phyloP scores from a whole-genome alignment of 2,329 filamentous ascomycete genomes.

The Aspergillus phoenicis region DNA sequence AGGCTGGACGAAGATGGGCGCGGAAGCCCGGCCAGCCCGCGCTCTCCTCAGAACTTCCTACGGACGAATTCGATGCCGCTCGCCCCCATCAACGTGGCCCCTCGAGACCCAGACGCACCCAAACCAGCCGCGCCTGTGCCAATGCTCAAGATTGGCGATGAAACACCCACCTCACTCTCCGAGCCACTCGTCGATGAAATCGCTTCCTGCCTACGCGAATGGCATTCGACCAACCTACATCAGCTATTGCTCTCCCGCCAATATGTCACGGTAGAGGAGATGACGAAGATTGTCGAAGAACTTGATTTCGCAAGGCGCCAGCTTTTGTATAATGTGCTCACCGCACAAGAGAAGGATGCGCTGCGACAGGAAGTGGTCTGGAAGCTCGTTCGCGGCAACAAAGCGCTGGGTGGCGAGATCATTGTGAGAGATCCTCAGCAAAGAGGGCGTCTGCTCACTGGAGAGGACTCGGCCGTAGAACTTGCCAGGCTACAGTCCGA shows the following conservation, averaged over 20 bases:
- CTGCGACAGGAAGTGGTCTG: slow-evolving; percentile 90
- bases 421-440: slow-evolving; percentile 89
- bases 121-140: slow-evolving; percentile 91
- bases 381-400: slow-evolving; percentile 93
- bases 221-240: slow-evolving; percentile 97
- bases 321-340: slow-evolving; percentile 91
- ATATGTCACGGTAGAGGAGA: slow-evolving; percentile 77
- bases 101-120: slow-evolving; percentile 62
- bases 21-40: slow-evolving; percentile 34
- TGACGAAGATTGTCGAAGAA: slow-evolving; percentile 77
- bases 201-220: slow-evolving; percentile 92
- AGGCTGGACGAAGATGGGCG: slow-evolving; percentile 38
- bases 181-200: slow-evolving; percentile 98
- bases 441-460: slow-evolving; percentile 82
- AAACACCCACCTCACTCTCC: slow-evolving; percentile 83
- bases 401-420: slow-evolving; percentile 87
- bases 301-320: slow-evolving; percentile 85
- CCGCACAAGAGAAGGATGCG: slow-evolving; percentile 75
- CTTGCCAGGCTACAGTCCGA: slow-evolving; percentile 88
- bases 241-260: slow-evolving; percentile 81
- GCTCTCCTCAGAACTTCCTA: slow-evolving; percentile 31
- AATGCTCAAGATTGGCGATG: slow-evolving; percentile 96
- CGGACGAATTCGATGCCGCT: slow-evolving; percentile 36
- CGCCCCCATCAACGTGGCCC: slow-evolving; percentile 34
- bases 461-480: slow-evolving; percentile 89